phyloP scores from a whole-genome alignment of 768 basidiomycete species.

The Postia placenta region DNA sequence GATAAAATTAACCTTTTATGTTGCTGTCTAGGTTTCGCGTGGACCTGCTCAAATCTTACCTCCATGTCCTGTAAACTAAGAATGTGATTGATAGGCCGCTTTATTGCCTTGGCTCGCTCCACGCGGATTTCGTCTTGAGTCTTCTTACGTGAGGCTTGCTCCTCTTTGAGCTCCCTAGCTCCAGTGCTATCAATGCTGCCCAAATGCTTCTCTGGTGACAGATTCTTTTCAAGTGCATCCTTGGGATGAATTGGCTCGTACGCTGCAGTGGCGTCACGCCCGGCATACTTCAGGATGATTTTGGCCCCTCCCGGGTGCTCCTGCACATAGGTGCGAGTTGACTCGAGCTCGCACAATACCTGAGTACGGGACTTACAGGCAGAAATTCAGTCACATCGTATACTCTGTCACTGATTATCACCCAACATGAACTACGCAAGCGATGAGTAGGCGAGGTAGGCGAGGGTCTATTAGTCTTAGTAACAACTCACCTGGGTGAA shows the following conservation, averaged over 20 bases:
- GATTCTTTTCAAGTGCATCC: constrained; percentile 67
- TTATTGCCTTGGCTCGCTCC: constrained; percentile 48
- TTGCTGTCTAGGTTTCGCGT: neutral
- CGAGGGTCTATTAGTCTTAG: neutral
- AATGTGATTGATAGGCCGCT: constrained; percentile 64
- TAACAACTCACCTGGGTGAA: constrained; percentile 35
- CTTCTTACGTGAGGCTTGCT: constrained; percentile 38
- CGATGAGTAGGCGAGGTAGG: too few species aligned
- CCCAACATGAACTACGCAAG: constrained; percentile 74
- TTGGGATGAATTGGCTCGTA: constrained; percentile 84
- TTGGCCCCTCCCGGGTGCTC: constrained; percentile 80
- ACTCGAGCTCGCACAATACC: neutral
- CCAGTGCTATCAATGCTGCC: constrained; percentile 54
- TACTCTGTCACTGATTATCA: constrained; percentile 73
- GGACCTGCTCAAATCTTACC: constrained; percentile 30
- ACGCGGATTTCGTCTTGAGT: constrained; percentile 70
- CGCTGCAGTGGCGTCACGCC: constrained; percentile 70
- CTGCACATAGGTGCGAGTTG: constrained; percentile 23
- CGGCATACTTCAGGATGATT: constrained; percentile 81
- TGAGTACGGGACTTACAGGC: constrained; percentile 33
- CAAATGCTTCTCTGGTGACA: constrained; percentile 65
- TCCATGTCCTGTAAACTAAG: constrained; percentile 81
- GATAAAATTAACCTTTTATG: neutral
- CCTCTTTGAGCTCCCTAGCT: constrained; percentile 44
- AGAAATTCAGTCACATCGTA: constrained; percentile 85